Evolutionary conservation across 2,329 filamentous ascomycete genomes (phyloP).

Genomic region (Xylariaceae sp.): DNA sequence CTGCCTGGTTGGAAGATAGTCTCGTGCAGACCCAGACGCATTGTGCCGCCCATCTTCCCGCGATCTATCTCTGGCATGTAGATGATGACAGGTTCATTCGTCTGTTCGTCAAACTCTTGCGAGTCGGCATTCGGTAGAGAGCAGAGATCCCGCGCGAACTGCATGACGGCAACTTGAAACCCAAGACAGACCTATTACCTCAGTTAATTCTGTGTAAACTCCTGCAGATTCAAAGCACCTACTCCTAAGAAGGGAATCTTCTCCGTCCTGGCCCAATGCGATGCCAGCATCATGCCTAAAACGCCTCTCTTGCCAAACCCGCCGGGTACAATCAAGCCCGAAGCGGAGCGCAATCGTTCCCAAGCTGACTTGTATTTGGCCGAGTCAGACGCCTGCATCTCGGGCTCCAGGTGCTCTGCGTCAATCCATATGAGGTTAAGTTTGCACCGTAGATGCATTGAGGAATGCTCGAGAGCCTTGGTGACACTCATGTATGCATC

Average conservation of each 20-base stretch:
- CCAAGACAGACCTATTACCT: conserved; percentile 68
- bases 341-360: conserved; percentile 71
- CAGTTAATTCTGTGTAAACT: not conserved
- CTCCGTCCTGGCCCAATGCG: conserved; percentile 82
- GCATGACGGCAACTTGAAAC: conserved; percentile 90
- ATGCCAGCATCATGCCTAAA: conserved; percentile 85
- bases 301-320: conserved; percentile 81
- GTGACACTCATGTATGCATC: conserved; percentile 82
- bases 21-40: conserved; percentile 75
- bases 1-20: conserved; percentile 72
- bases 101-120: conserved; percentile 53
- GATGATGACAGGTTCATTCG: conserved; percentile 71
- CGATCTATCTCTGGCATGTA: conserved; percentile 77
- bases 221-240: not conserved
- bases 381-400: conserved; percentile 59
- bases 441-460: conserved; percentile 80
- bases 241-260: conserved; percentile 75
- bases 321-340: conserved; percentile 65
- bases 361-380: conserved; percentile 82
- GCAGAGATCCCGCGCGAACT: conserved; percentile 76
- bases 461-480: conserved; percentile 86
- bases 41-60: conserved; percentile 76
- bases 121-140: conserved; percentile 56
- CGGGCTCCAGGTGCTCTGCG: conserved; percentile 75
- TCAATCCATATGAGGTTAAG: conserved; percentile 84